Evolutionary conservation across 2,329 filamentous ascomycete genomes (phyloP), one percentile per base, ranked within the genome.

Genomic region (Scedosporium aurantiacum): DNA sequence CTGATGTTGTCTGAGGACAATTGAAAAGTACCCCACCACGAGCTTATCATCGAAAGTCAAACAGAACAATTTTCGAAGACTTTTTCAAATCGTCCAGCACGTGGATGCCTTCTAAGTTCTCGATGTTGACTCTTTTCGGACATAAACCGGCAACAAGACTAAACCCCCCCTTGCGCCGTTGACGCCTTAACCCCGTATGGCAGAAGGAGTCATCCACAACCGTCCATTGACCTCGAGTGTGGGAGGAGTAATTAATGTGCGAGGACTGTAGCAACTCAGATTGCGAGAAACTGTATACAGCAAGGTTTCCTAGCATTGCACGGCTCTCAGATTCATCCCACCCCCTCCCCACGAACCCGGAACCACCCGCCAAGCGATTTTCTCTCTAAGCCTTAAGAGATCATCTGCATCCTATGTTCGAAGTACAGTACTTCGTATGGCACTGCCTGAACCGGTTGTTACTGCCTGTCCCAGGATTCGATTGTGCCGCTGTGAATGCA

Each of bases 111-210:
- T 37, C n/a, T n/a, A n/a, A n/a, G n/a, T n/a, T n/a, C 32, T 37
- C 10, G 32, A 37, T 37, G 32, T 10, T 37, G 32, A 37, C 32
- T 37, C 32, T 37, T 37, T 50, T 60, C 58, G 58, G 58, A 60
- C 43, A 60, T 60, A 60, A 60, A 50, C 58, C 58, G 58, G 58
- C 43, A 52, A 60, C 58, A 27, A 32, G 16, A 16, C 50, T 43
- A n/a, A n/a, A 28, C 16, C 25, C 32, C 32, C 32, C 43, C 43
- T 27, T 23, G 50, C 14, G 50, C 23, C 23, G n/a, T n/a, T 47
- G 57, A 23, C 8, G 12, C 3, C 58, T 60, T 60, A 60, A 60
- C 43, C 58, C 58, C 58, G 58, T 60, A 21, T 23, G 6, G 43
- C 8, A 23, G 43, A 47, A 16, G n/a, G n/a, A 47, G 43, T 47